Percentiles rank a stretch among this genome's conserved stretches.
Conservation (phyloP, 108 stramenopile species). For the Pseudonitzschia multiseries region DNA sequence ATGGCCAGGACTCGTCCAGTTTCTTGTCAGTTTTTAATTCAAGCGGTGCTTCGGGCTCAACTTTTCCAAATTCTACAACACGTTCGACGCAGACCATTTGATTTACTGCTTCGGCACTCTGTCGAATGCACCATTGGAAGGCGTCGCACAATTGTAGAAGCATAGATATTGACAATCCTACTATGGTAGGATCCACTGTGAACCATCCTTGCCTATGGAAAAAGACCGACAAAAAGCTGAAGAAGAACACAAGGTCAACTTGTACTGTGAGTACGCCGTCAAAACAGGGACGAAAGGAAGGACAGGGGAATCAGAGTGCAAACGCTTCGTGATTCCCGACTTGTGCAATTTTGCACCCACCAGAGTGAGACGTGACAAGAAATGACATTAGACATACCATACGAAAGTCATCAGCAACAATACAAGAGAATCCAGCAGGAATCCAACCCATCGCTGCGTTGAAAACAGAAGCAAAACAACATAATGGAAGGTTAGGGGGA, state of each 20-base stretch:
- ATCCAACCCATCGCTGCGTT: slow-evolving; percentile 85
- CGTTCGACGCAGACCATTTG: slow-evolving; percentile 92
- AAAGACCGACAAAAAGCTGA: slow-evolving; percentile 71
- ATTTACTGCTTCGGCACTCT: slow-evolving; percentile 89
- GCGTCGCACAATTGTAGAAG: slow-evolving; percentile 63
- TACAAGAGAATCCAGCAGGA: slow-evolving; percentile 83
- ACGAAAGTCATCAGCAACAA: slow-evolving; percentile 66
- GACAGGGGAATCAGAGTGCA: too few relatives aligned
- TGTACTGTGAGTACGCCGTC: neutral
- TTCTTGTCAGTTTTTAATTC: slow-evolving; percentile 45
- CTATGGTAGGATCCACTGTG: slow-evolving; percentile 67
- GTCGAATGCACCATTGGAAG: slow-evolving; percentile 82
- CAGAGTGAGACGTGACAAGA: too few relatives aligned
- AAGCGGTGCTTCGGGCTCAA: slow-evolving; percentile 72
- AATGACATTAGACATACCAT: neutral
- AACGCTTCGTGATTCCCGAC: too few relatives aligned
- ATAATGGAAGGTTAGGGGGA: neutral
- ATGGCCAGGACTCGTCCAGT: slow-evolving; percentile 63
- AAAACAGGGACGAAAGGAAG: too few relatives aligned
- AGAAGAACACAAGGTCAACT: neutral
- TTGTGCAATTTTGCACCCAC: too few relatives aligned
- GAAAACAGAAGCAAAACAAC: neutral
- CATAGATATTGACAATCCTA: slow-evolving; percentile 76
- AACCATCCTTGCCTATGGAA: slow-evolving; percentile 54
- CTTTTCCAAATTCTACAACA: slow-evolving; percentile 66